Evolutionary conservation across 208 protist genomes (phyloP).

Genomic region (Phytomonas sp.): DNA sequence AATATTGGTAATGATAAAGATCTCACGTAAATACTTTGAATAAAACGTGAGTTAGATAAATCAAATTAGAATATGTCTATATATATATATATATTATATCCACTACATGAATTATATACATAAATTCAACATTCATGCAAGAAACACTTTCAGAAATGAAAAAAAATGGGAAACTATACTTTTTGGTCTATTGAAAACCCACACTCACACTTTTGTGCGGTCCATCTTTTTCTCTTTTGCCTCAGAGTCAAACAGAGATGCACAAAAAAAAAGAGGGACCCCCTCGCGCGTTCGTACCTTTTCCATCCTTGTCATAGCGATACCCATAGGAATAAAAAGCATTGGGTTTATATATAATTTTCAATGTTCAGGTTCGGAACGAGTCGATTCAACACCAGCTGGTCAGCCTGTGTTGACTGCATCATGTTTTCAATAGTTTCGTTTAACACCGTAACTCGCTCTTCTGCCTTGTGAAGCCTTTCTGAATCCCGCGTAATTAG

Average conservation of each 20-base stretch:
- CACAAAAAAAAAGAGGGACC: not conserved
- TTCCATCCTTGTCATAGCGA: not conserved
- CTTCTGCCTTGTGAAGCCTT: slow-evolving; percentile 51
- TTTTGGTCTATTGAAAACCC: not conserved
- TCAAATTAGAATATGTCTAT: slow-evolving; percentile 6
- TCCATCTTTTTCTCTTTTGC: not conserved
- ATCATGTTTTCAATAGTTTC: slow-evolving; percentile 60
- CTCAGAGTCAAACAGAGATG: not conserved
- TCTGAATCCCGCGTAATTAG: slow-evolving; percentile 17
- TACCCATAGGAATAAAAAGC: not conserved
- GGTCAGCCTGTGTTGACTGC: slow-evolving; percentile 36
- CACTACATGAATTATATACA: not conserved
- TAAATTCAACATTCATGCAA: slow-evolving; percentile 8
- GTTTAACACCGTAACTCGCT: slow-evolving; percentile 46
- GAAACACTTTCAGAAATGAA: not conserved
- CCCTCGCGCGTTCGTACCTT: not conserved
- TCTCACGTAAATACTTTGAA: not conserved
- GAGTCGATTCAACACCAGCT: slow-evolving; percentile 55
- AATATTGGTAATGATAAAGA: not conserved
- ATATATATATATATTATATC: slow-evolving; percentile 6
- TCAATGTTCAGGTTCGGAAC: slow-evolving; percentile 73
- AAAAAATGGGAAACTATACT: not conserved
- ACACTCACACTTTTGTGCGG: not conserved
- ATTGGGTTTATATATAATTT: slow-evolving; percentile 41
- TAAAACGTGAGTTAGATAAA: not conserved